These are phyloP conservation scores for Phaeosphaeriaceae sp. DNA, from an alignment of 2,329 filamentous ascomycete species.

Conservation along the genomic window DNA sequence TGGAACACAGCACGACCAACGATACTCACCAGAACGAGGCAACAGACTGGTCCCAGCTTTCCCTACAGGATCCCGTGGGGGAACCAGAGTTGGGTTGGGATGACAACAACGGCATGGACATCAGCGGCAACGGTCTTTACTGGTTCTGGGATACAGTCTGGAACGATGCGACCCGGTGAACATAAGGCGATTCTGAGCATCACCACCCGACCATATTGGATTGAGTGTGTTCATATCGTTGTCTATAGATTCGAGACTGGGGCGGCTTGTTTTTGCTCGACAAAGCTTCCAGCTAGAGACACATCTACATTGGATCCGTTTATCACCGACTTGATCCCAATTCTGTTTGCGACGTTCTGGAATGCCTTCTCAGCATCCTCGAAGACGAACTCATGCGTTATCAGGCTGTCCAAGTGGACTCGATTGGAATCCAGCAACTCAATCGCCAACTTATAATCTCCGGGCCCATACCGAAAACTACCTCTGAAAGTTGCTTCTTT, in stretches of 20 bases:
- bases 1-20: too few relatives aligned
- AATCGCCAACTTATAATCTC: slow-evolving; percentile 43
- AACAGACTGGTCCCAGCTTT: too few relatives aligned
- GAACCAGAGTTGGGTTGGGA: slow-evolving; percentile 6
- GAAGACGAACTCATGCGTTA: slow-evolving; percentile 40
- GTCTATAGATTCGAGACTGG: too few relatives aligned
- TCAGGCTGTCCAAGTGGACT: slow-evolving; percentile 35
- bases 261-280: too few relatives aligned
- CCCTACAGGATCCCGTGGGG: slow-evolving; percentile 3
- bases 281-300: not conserved
- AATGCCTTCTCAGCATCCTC: slow-evolving; percentile 39
- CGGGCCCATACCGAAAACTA: slow-evolving; percentile 41
- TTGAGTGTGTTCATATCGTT: too few relatives aligned
- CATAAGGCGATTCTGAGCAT: too few relatives aligned
- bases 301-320: slow-evolving; percentile 24
- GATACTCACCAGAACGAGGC: too few relatives aligned
- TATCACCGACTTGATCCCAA: slow-evolving; percentile 41
- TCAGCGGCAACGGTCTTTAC: slow-evolving; percentile 17
- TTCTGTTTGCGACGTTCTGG: slow-evolving; percentile 40
- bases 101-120: slow-evolving; percentile 10
- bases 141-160: slow-evolving; percentile 24
- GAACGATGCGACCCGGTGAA: slow-evolving; percentile 6
- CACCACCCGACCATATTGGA: too few relatives aligned
- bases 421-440: slow-evolving; percentile 28
- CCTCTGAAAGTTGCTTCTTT: slow-evolving; percentile 70